phyloP scores from a whole-genome alignment of 805 yeast species.

The Schizosaccharomyces octosporus region DNA sequence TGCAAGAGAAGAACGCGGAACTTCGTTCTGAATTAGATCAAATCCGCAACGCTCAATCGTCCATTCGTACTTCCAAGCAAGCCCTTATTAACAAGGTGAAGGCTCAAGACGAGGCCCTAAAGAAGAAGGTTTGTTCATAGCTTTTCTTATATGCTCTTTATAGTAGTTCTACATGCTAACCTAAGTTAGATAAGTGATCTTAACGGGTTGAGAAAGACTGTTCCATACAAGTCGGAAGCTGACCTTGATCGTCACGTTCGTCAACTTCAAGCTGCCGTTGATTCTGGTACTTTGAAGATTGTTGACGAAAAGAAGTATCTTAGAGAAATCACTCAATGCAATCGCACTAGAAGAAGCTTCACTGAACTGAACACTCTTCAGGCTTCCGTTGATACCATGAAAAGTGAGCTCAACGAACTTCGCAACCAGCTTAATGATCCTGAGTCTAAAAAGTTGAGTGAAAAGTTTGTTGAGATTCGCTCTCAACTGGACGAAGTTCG shows the following conservation, averaged over 20 bases:
- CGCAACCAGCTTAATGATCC: conserved; percentile 35
- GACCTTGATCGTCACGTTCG: conserved; percentile 46
- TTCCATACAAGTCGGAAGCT: conserved; percentile 23
- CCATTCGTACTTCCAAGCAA: conserved; percentile 16
- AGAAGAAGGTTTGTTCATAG: background rate
- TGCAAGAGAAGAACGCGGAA: background rate
- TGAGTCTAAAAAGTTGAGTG: conserved; percentile 39
- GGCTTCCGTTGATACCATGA: conserved; percentile 55
- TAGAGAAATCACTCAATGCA: conserved; percentile 62
- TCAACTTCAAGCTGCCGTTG: conserved; percentile 43
- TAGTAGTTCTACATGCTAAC: no score
- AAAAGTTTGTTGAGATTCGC: conserved; percentile 42
- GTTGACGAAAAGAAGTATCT: conserved; percentile 74
- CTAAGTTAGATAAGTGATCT: background rate
- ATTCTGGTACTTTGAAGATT: conserved; percentile 54
- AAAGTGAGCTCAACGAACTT: conserved; percentile 47
- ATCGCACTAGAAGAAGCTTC: conserved; percentile 61
- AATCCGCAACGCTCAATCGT: conserved; percentile 15
- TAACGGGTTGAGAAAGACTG: background rate
- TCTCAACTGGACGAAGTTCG: conserved; percentile 45
- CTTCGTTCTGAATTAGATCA: conserved; percentile 9
- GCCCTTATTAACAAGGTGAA: conserved; percentile 16
- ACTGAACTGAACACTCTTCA: conserved; percentile 49
- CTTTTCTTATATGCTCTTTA: background rate
- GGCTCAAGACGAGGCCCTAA: background rate